These are phyloP conservation scores for Amaranthus hypochondriacus DNA, from an alignment of 148 eudicot genomes.

Conservation along the genomic window DNA sequence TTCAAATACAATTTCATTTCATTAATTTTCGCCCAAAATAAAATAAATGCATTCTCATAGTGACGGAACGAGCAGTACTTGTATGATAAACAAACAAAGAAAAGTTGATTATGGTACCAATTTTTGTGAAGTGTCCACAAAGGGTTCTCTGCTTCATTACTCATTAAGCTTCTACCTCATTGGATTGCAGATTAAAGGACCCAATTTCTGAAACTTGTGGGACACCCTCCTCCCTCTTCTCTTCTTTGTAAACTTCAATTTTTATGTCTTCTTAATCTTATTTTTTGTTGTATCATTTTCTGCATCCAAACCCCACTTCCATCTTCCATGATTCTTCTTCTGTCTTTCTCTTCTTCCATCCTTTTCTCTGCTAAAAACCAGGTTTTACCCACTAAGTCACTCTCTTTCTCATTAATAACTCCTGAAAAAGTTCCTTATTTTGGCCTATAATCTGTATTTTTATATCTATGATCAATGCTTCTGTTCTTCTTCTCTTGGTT, in stretches of 20 bases:
- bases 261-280: slow-evolving; percentile 9
- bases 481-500: neutral
- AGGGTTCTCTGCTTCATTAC: slow-evolving; percentile 6
- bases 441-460: slow-evolving; percentile 9
- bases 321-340: neutral
- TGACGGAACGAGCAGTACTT: too few relatives aligned
- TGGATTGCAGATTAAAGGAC: slow-evolving; percentile 16
- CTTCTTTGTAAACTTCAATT: slow-evolving; percentile 1
- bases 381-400: slow-evolving; percentile 14
- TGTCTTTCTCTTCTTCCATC: slow-evolving; percentile 7
- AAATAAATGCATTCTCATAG: too few relatives aligned
- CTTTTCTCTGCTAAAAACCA: slow-evolving; percentile 24
- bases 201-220: neutral
- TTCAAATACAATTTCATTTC: too few relatives aligned
- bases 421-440: slow-evolving; percentile 2
- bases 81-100: slow-evolving; percentile 2
- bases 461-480: neutral
- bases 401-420: slow-evolving; percentile 16
- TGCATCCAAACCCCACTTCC: neutral
- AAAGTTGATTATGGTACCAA: neutral
- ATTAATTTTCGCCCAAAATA: too few relatives aligned
- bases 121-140: slow-evolving; percentile 8
- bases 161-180: slow-evolving; percentile 19
- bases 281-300: slow-evolving; percentile 16
- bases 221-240: neutral